These are phyloP conservation scores for Trypanosoma mega DNA, from an alignment of 208 protist genomes.

Conservation along the genomic window DNA sequence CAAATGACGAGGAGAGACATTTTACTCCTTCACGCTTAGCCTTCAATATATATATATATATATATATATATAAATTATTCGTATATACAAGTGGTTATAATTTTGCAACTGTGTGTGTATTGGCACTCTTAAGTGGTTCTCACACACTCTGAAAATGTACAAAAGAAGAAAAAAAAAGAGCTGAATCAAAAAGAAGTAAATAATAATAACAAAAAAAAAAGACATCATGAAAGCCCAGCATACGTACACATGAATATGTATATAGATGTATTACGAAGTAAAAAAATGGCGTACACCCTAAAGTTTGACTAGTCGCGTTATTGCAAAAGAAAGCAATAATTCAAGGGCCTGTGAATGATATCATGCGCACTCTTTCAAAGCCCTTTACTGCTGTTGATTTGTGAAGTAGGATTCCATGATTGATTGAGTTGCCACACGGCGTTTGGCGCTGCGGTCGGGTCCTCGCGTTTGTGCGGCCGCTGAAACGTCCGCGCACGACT, in stretches of 20 bases:
- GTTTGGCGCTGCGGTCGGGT: constrained; percentile 62
- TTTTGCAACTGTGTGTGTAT: too few species aligned
- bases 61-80: too few species aligned
- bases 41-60: too few species aligned
- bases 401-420: constrained; percentile 40
- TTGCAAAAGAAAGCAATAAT: constrained; percentile 8
- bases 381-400: constrained; percentile 43
- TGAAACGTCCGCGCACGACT: constrained; percentile 40
- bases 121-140: too few species aligned
- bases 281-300: background rate
- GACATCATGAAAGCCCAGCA: background rate
- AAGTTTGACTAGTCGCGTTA: too few species aligned
- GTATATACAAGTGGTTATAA: too few species aligned
- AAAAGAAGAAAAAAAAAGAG: too few species aligned
- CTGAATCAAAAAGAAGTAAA: too few species aligned
- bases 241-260: background rate
- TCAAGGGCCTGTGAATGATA: background rate
- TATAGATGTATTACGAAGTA: background rate
- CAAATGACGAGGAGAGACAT: too few species aligned
- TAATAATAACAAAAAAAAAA: too few species aligned
- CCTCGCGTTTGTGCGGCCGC: constrained; percentile 64
- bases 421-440: constrained; percentile 31
- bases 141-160: too few species aligned
- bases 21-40: too few species aligned
- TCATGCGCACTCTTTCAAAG: constrained; percentile 27